phyloP scores from a whole-genome alignment of 306 rosid species.

The Delonix regia region DNA sequence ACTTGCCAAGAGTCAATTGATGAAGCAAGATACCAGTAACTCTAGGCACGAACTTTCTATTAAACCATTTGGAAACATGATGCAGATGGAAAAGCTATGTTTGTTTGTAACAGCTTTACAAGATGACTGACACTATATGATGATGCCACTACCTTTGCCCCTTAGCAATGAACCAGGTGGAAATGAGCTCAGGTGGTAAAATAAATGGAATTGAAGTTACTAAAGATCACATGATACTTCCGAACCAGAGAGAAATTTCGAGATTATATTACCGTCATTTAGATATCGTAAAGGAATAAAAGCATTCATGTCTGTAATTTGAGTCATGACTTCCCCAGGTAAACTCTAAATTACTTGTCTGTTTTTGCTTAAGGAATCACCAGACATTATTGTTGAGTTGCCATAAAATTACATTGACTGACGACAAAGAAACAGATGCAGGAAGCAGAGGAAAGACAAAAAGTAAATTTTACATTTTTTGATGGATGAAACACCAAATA shows the following conservation, averaged over 20 bases:
- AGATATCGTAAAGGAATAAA: not conserved
- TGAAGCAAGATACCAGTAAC: too few species aligned
- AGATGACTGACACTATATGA: not conserved
- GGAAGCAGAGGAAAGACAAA: not conserved
- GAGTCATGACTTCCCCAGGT: not conserved
- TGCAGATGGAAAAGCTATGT: not conserved
- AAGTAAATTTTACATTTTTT: not conserved
- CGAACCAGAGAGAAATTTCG: not conserved
- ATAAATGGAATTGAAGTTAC: too few species aligned
- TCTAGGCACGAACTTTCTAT: not conserved
- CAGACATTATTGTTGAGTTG: not conserved
- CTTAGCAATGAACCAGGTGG: not conserved
- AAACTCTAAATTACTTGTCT: not conserved
- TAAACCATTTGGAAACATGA: not conserved
- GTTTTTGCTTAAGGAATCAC: constrained; percentile 6
- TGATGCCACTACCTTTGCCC: not conserved
- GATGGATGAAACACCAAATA: not conserved
- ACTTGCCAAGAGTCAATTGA: not conserved
- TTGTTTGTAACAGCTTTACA: not conserved
- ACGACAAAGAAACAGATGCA: not conserved
- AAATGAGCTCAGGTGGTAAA: not conserved
- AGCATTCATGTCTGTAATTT: not conserved
- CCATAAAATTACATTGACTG: not conserved
- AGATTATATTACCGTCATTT: not conserved
- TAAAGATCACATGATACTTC: not conserved